phyloP scores from a whole-genome alignment of 2,329 filamentous ascomycete genomes.

The Fusarium udum region DNA sequence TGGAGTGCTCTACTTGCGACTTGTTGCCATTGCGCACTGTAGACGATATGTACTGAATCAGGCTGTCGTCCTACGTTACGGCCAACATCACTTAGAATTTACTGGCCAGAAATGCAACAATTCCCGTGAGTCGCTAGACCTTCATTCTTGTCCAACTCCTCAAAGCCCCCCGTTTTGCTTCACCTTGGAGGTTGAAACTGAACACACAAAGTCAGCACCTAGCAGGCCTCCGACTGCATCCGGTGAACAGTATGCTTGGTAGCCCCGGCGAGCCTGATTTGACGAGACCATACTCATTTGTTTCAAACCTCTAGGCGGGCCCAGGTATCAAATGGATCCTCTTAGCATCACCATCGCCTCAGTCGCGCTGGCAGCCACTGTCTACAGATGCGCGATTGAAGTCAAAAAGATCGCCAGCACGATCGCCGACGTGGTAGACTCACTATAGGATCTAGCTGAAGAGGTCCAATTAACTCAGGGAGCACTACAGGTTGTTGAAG shows the following conservation, averaged over 20 bases:
- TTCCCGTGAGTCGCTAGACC: too few species aligned
- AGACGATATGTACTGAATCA: not conserved
- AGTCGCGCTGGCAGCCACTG: not conserved
- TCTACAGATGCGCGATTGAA: not conserved
- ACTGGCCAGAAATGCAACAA: not conserved
- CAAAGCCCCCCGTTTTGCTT: rapidly evolving
- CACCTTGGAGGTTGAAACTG: not conserved
- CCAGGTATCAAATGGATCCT: too few species aligned
- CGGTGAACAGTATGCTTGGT: not conserved
- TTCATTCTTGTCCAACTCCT: rapidly evolving
- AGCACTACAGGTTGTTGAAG: rapidly evolving
- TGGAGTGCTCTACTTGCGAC: too few species aligned
- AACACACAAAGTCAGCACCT: rapidly evolving
- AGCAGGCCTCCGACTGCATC: not conserved
- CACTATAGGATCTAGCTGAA: rapidly evolving
- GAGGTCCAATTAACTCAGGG: not conserved
- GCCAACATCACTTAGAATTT: rapidly evolving
- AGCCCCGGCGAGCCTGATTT: too few species aligned
- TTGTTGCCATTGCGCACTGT: not conserved
- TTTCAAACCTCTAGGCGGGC: too few species aligned
- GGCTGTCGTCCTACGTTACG: rapidly evolving
- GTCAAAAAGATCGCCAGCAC: not conserved
- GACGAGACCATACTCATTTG: rapidly evolving
- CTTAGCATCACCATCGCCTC: not conserved
- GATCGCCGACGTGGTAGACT: rapidly evolving